These are phyloP conservation scores for Cicer bijugum DNA, from an alignment of 306 rosid species.

Conservation along the genomic window DNA sequence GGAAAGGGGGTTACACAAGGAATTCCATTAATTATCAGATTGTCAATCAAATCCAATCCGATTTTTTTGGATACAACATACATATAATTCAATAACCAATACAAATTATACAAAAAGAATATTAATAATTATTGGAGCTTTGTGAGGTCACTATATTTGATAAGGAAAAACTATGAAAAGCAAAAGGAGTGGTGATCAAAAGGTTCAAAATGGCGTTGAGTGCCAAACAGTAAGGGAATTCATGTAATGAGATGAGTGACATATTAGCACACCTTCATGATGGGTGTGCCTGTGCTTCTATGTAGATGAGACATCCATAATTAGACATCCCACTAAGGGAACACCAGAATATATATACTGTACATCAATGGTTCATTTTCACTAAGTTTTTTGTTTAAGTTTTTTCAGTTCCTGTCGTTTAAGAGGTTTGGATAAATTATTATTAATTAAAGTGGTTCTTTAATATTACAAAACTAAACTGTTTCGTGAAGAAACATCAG, in stretches of 20 bases:
- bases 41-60: too few relatives aligned
- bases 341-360: neutral
- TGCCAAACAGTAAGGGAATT: neutral
- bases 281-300: neutral
- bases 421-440: neutral
- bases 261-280: neutral
- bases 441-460: too few relatives aligned
- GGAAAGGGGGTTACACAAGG: too few relatives aligned
- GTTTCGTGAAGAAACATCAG: too few relatives aligned
- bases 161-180: neutral
- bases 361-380: neutral
- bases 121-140: neutral
- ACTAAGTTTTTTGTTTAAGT: neutral
- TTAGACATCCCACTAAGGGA: conserved; percentile 30
- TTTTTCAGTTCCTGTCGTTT: neutral
- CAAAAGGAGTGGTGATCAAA: neutral
- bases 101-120: neutral
- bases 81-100: neutral
- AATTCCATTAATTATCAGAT: too few relatives aligned
- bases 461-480: too few relatives aligned
- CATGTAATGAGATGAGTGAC: neutral
- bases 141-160: neutral
- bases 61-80: neutral
- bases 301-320: neutral
- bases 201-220: neutral